phyloP scores from a whole-genome alignment of 495 filamentous ascomycete species.

The Schizothecium vesticola region DNA sequence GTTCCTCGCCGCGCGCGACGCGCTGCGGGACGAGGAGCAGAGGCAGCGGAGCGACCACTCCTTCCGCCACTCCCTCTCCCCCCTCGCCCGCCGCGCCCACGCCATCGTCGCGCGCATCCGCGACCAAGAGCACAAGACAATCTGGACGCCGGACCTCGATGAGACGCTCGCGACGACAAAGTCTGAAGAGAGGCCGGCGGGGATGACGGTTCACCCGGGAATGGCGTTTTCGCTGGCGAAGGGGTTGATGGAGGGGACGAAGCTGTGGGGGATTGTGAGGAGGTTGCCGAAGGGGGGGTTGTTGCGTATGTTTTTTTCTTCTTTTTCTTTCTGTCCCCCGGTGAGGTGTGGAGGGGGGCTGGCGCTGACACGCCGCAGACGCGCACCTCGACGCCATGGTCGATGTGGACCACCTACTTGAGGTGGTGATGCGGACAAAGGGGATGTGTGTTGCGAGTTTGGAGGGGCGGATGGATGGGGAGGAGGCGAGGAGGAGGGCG shows the following conservation, averaged over 20 bases:
- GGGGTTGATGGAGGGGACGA: conserved; percentile 70
- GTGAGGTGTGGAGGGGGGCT: neutral
- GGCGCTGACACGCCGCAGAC: conserved; percentile 29
- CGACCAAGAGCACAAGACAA: conserved; percentile 61
- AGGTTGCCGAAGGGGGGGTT: conserved; percentile 88
- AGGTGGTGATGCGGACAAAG: conserved; percentile 61
- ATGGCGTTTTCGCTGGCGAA: conserved; percentile 86
- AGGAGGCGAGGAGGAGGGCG: conserved; percentile 52
- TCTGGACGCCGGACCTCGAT: conserved; percentile 69
- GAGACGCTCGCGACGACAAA: conserved; percentile 52
- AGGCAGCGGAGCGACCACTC: conserved; percentile 73
- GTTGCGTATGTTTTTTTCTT: conserved; percentile 38
- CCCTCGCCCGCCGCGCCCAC: conserved; percentile 60
- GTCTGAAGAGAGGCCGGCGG: conserved; percentile 39
- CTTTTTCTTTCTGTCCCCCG: neutral
- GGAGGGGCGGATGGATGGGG: conserved; percentile 26
- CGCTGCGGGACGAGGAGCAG: conserved; percentile 73
- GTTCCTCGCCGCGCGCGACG: conserved; percentile 70
- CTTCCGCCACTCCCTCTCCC: conserved; percentile 36
- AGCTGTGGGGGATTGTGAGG: conserved; percentile 78
- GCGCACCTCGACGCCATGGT: conserved; percentile 88
- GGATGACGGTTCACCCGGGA: conserved; percentile 45
- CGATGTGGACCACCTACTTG: conserved; percentile 72
- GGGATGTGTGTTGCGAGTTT: conserved; percentile 60
- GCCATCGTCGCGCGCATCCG: conserved; percentile 74